Percentiles rank a stretch among this genome's conserved stretches.
These are phyloP conservation scores for Exserohilum rostratum DNA, from an alignment of 2,329 filamentous ascomycete species.

Conservation along the genomic window DNA sequence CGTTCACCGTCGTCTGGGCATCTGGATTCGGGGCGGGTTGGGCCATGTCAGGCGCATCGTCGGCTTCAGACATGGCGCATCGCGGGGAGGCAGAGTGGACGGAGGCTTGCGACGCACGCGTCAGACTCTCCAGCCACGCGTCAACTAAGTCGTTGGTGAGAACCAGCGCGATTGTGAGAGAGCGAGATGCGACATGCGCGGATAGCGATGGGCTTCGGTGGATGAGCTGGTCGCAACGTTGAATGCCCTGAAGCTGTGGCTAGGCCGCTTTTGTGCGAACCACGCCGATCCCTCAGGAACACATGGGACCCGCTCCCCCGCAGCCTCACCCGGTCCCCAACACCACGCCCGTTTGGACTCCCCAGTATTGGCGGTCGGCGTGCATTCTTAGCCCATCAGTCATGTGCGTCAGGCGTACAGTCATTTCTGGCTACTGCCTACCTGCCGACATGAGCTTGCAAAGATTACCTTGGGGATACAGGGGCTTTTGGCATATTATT, in stretches of 20 bases:
- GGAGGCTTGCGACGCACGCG: constrained; percentile 45
- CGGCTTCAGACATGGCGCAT: constrained; percentile 48
- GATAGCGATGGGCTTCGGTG: constrained; percentile 13
- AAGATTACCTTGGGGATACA: too few relatives aligned
- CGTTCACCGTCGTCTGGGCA: constrained; percentile 68
- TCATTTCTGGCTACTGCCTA: too few relatives aligned
- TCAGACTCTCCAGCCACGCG: constrained; percentile 49
- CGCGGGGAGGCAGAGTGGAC: constrained; percentile 34
- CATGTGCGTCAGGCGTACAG: too few relatives aligned
- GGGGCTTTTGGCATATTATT: too few relatives aligned
- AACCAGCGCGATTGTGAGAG: constrained; percentile 37
- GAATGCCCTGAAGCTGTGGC: constrained; percentile 7
- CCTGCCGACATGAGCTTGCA: too few relatives aligned
- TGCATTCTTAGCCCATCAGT: too few relatives aligned
- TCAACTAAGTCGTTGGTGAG: constrained; percentile 38
- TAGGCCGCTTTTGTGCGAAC: constrained; percentile 14
- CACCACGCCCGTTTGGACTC: too few relatives aligned
- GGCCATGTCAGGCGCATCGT: constrained; percentile 39
- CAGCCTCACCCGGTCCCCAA: background rate
- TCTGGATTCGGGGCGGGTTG: constrained; percentile 63
- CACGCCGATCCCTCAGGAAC: constrained; percentile 9
- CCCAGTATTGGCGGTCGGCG: too few relatives aligned
- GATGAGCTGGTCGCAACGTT: constrained; percentile 14
- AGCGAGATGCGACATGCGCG: constrained; percentile 22
- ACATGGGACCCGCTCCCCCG: background rate